These are phyloP conservation scores for Paracoccidioides brasiliensis DNA, from an alignment of 2,329 filamentous ascomycete species.

Conservation along the genomic window DNA sequence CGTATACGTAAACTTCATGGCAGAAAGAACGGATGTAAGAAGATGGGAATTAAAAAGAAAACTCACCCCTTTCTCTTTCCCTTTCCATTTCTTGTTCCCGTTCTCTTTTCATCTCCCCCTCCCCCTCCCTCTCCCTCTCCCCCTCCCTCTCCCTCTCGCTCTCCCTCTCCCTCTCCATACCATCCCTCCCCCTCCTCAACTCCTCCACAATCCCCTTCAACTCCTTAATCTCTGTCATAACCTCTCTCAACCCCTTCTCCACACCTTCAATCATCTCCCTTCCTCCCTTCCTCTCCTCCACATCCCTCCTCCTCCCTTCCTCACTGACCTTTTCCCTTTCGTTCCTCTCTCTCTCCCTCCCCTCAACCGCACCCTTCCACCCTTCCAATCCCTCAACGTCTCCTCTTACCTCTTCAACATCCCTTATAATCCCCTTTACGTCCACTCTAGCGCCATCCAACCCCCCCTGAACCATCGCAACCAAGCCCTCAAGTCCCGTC, in stretches of 20 bases:
- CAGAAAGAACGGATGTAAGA: not conserved
- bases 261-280: not conserved
- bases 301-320: not conserved
- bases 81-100: not conserved
- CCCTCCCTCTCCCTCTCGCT: not conserved
- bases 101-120: not conserved
- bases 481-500: not conserved
- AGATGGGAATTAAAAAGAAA: not conserved
- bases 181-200: not conserved
- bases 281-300: not conserved
- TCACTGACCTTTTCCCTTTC: not conserved
- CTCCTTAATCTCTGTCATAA: not conserved
- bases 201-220: constrained; percentile 5
- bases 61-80: not conserved
- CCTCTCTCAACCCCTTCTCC: not conserved
- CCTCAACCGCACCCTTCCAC: not conserved
- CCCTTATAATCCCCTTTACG: constrained; percentile 1
- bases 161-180: constrained; percentile 5
- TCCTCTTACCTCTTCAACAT: not conserved
- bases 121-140: constrained; percentile 1
- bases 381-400: not conserved
- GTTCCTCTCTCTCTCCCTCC: not conserved
- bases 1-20: not conserved
- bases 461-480: constrained; percentile 1
- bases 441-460: not conserved